A percentile compares a stretch with the other conserved stretches of the same genome.
Conservation (phyloP, 164 flowering plant genomes). For the Stephania japonica region DNA sequence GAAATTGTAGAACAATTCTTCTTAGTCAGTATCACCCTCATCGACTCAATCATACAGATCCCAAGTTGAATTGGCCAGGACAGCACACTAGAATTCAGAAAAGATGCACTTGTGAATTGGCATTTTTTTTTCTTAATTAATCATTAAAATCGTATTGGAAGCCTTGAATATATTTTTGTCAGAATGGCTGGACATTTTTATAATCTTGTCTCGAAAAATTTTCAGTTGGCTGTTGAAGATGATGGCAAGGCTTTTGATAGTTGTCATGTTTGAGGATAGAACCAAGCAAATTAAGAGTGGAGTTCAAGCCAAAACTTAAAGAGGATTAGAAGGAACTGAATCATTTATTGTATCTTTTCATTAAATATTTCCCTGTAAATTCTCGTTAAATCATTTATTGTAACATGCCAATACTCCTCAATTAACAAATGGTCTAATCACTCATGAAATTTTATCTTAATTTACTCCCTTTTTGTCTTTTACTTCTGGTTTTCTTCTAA, state of each 20-base stretch:
- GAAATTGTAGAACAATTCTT: not conserved
- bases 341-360: not conserved
- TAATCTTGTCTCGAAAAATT: not conserved
- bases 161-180: not conserved
- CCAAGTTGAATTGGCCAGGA: not conserved
- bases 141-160: too few species aligned
- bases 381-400: not conserved
- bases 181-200: not conserved
- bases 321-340: not conserved
- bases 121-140: too few species aligned
- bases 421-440: not conserved
- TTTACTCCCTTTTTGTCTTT: too few species aligned
- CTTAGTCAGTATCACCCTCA: not conserved
- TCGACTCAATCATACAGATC: not conserved
- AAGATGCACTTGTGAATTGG: too few species aligned
- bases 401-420: not conserved
- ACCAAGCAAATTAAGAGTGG: slow-evolving; percentile 2
- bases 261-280: not conserved
- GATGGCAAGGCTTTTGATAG: slow-evolving; percentile 10
- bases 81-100: too few species aligned
- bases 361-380: not conserved
- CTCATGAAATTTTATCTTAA: not conserved
- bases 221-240: slow-evolving; percentile 17
- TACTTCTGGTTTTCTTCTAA: too few species aligned
- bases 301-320: slow-evolving; percentile 1